Evolutionary conservation across 805 yeast species (phyloP).

Genomic region (Candida silvatica): DNA sequence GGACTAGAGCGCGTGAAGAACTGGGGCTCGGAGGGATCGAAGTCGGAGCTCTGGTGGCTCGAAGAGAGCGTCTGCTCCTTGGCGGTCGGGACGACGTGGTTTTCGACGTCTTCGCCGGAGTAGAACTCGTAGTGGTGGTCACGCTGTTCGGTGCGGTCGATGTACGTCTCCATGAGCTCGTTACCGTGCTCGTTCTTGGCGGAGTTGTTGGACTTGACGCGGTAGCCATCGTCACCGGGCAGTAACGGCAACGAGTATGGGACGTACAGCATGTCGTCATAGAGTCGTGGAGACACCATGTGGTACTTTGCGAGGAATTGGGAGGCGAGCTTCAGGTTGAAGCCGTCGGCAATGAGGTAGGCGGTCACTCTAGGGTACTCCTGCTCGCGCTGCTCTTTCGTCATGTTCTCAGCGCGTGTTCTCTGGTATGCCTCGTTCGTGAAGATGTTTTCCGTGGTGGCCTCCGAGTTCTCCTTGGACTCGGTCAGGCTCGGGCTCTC

Average conservation of each 20-base stretch:
- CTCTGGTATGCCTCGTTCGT: slow-evolving; percentile 19
- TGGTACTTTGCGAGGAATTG: slow-evolving; percentile 62
- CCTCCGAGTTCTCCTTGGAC: slow-evolving; percentile 7
- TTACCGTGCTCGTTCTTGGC: slow-evolving; percentile 29
- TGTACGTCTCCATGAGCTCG: slow-evolving; percentile 61
- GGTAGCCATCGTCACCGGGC: slow-evolving; percentile 73
- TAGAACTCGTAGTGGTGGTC: slow-evolving; percentile 91
- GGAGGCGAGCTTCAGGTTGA: slow-evolving; percentile 54
- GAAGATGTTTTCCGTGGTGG: slow-evolving; percentile 28
- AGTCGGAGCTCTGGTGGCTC: slow-evolving; percentile 34
- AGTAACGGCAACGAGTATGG: slow-evolving; percentile 82
- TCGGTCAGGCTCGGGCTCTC: slow-evolving; percentile 20
- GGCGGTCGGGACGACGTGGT: slow-evolving; percentile 2
- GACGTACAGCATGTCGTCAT: slow-evolving; percentile 89
- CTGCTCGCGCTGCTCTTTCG: slow-evolving; percentile 49
- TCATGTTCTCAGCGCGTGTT: slow-evolving; percentile 45
- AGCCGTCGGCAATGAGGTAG: slow-evolving; percentile 79
- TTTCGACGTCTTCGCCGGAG: slow-evolving; percentile 58
- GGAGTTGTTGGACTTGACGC: slow-evolving; percentile 63
- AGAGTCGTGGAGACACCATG: slow-evolving; percentile 76
- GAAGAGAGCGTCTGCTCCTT: slow-evolving; percentile 20
- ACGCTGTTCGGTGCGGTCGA: slow-evolving; percentile 73
- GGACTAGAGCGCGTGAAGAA: slow-evolving; percentile 51
- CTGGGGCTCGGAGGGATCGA: slow-evolving; percentile 91
- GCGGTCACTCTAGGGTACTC: slow-evolving; percentile 85